Evolutionary conservation across 768 basidiomycete genomes (phyloP).

Genomic region (Phanerodontia chrysosporium): DNA sequence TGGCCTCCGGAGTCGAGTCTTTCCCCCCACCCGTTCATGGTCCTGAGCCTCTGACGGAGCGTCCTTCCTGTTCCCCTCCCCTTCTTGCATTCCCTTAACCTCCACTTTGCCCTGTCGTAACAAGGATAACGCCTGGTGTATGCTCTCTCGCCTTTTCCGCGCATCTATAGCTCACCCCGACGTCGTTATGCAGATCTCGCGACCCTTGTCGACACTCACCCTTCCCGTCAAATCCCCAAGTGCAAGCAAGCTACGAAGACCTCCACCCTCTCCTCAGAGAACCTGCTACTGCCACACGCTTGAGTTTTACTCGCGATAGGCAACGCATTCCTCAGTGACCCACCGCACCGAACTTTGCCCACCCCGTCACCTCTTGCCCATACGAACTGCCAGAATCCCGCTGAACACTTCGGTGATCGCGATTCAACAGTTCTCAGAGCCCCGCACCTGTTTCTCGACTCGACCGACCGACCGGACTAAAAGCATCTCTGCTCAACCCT

Average conservation of each 20-base stretch:
- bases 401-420: slow-evolving; percentile 38
- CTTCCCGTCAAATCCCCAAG: slow-evolving; percentile 36
- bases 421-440: slow-evolving; percentile 31
- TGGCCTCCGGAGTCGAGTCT: background rate
- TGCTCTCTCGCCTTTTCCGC: background rate
- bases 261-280: slow-evolving; percentile 21
- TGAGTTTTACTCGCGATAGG: slow-evolving; percentile 40
- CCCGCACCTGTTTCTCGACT: slow-evolving; percentile 3
- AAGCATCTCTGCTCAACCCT: slow-evolving; percentile 3
- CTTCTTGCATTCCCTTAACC: slow-evolving; percentile 25
- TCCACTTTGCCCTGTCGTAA: slow-evolving; percentile 44
- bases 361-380: slow-evolving; percentile 18
- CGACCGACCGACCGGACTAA: slow-evolving; percentile 24
- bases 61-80: slow-evolving; percentile 22
- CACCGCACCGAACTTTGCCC: background rate
- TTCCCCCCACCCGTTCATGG: slow-evolving; percentile 12
- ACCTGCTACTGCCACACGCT: slow-evolving; percentile 32
- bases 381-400: slow-evolving; percentile 35
- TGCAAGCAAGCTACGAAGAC: slow-evolving; percentile 16
- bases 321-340: background rate
- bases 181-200: slow-evolving; percentile 61
- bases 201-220: slow-evolving; percentile 87
- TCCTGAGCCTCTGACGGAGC: slow-evolving; percentile 12
- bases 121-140: slow-evolving; percentile 55
- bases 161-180: slow-evolving; percentile 6